phyloP scores from a whole-genome alignment of 257 asterid genomes.

The Solanum microdontum region DNA sequence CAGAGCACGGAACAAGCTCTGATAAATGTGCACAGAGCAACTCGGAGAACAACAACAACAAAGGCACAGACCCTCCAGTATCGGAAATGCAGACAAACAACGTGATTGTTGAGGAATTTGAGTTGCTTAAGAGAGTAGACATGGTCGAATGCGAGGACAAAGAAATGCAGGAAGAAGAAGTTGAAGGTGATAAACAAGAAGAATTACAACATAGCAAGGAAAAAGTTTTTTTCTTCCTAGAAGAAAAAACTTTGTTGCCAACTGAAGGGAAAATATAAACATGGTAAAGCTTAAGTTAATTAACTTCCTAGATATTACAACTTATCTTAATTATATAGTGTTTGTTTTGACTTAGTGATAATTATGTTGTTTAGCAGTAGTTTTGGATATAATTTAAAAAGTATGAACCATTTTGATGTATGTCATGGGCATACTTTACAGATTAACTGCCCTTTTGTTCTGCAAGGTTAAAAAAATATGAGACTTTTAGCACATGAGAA shows the following conservation, averaged over 20 bases:
- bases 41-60: slow-evolving; percentile 20
- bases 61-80: slow-evolving; percentile 4
- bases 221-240: neutral
- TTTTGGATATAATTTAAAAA: neutral
- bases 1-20: slow-evolving; percentile 14
- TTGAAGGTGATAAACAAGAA: neutral
- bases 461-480: neutral
- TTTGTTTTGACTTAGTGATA: neutral
- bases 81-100: slow-evolving; percentile 15
- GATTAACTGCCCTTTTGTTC: neutral
- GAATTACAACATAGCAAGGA: neutral
- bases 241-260: neutral
- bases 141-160: neutral
- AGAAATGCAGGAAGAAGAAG: neutral
- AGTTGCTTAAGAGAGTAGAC: slow-evolving; percentile 12
- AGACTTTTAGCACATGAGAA: neutral
- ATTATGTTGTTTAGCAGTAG: neutral
- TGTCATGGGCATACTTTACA: neutral
- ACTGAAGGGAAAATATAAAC: neutral
- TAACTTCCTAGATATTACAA: neutral
- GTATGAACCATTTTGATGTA: neutral
- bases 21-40: slow-evolving; percentile 13
- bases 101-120: slow-evolving; percentile 14
- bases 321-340: neutral
- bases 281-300: neutral